phyloP scores from a whole-genome alignment of 768 basidiomycete genomes.

The Russula emetica region DNA sequence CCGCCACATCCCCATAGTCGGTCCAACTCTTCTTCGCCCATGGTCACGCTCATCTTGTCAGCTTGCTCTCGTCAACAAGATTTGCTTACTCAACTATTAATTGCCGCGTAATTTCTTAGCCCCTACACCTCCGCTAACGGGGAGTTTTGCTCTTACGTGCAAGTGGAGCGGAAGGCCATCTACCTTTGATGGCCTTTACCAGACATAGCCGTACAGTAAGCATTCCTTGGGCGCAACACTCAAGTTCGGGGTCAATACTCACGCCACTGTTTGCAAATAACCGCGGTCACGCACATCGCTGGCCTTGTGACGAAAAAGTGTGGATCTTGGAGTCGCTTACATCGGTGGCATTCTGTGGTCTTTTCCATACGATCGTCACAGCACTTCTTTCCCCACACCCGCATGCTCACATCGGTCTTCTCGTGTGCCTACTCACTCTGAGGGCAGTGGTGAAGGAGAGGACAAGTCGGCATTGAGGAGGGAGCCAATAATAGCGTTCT shows the following conservation, averaged over 20 bases:
- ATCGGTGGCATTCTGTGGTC: background rate
- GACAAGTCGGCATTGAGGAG: background rate
- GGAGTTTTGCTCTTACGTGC: background rate
- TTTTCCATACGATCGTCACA: background rate
- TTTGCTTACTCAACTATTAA: slow-evolving; percentile 2
- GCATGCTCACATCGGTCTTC: background rate
- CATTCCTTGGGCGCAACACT: background rate
- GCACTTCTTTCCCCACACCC: background rate
- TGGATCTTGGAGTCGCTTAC: background rate
- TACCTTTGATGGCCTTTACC: background rate
- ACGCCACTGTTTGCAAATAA: slow-evolving; percentile 2
- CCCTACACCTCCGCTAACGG: background rate
- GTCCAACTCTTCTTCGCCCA: background rate
- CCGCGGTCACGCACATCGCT: background rate
- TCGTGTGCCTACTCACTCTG: background rate
- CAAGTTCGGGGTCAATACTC: background rate
- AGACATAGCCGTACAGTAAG: no score
- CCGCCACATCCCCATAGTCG: background rate
- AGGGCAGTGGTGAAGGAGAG: background rate
- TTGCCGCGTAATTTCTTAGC: background rate
- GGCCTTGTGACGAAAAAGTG: background rate
- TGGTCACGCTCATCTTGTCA: slow-evolving; percentile 5
- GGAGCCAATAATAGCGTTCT: no score
- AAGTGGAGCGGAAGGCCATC: slow-evolving; percentile 1
- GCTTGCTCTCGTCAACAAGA: slow-evolving; percentile 1